Base-by-base conservation (phyloP, 2,329 filamentous ascomycete species). In the Cryphonectria nitschkei region DNA sequence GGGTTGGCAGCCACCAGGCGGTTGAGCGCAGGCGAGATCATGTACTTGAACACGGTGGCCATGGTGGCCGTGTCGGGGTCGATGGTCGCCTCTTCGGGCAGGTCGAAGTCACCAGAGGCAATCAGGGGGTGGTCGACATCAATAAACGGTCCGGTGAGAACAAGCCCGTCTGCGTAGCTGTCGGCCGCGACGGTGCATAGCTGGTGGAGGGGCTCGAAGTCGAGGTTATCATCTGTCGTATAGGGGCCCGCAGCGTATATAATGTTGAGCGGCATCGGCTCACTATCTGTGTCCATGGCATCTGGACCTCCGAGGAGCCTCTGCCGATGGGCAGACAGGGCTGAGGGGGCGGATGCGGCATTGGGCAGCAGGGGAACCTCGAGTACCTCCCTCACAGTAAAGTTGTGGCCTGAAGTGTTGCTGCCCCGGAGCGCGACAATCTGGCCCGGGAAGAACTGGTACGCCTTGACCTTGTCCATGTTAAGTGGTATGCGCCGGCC, bases 361-460 rank as follows among this genome's bases (percentile, higher is more conserved):
- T 87, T 90, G 3, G 90, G 90, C 19, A 97, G 86, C 3, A 93
- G 84, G 2, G 96, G 96, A 2, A 94, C 82, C 0, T 90, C 84
- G 8, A 98, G 85, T 3, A 96, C 82, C 77, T 98, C 90, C 46
- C 88, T 90, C 43, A 96, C 94, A 0, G 90, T 87, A 75, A 98
- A 98, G 76, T 93, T 91, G 52, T 90, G 87, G 0, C 95, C 95
- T 0, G 93, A 94, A 29, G 94, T 90, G 78, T 99, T 99, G 75
- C 90, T 94, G 9, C 96, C 96, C 73, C 88, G 88, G 39, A 98
- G 82, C 8, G 95, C 96, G 41, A 97, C 93, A 67, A 98, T 94
- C 78, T 98, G 95, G 7, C 96, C 96, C 0, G 95, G 96, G 79
- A 98, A 98, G 83, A 98, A 93, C 78, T 93, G 92, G 81, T 92